Conservation (phyloP, 2,329 filamentous ascomycete genomes). For the Chaetothyriales sp. region DNA sequence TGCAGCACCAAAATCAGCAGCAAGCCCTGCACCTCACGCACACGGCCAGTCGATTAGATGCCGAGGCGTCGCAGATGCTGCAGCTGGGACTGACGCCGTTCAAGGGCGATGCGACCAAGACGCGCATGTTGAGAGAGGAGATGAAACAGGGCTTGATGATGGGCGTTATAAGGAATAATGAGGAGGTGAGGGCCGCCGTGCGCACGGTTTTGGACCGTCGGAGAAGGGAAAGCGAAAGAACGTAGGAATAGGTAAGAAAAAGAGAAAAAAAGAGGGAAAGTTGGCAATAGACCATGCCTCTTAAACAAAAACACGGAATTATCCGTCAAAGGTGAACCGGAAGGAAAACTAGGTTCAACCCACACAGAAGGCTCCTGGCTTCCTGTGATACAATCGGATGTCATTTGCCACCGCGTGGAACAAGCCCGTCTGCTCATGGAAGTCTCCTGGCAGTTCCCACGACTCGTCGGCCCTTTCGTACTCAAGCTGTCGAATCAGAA, state of each 20-base stretch:
- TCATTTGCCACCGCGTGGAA: background rate
- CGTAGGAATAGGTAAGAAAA: too few relatives aligned
- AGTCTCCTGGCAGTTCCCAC: background rate
- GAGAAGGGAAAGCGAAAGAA: conserved; percentile 1
- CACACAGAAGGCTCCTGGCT: too few relatives aligned
- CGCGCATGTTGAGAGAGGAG: conserved; percentile 52
- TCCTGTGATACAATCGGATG: too few relatives aligned
- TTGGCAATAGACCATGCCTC: too few relatives aligned
- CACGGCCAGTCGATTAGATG: conserved; percentile 46
- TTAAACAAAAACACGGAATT: too few relatives aligned
- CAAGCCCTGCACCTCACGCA: conserved; percentile 55
- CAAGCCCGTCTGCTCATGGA: background rate
- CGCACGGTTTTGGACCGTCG: conserved; percentile 37
- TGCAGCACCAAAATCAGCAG: conserved; percentile 38
- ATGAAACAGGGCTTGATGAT: conserved; percentile 80
- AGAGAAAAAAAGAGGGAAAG: too few relatives aligned
- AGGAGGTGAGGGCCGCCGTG: conserved; percentile 70
- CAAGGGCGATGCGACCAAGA: conserved; percentile 52
- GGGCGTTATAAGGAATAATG: conserved; percentile 66
- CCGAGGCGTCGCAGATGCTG: conserved; percentile 57
- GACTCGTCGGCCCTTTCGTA: background rate
- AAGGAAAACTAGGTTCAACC: too few relatives aligned
- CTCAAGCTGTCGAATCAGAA: background rate
- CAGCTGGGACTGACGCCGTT: conserved; percentile 73
- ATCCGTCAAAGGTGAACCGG: too few relatives aligned